These are phyloP conservation scores for Iris macrosiphon DNA, from an alignment of 106 monocot genomes.

Conservation along the genomic window DNA sequence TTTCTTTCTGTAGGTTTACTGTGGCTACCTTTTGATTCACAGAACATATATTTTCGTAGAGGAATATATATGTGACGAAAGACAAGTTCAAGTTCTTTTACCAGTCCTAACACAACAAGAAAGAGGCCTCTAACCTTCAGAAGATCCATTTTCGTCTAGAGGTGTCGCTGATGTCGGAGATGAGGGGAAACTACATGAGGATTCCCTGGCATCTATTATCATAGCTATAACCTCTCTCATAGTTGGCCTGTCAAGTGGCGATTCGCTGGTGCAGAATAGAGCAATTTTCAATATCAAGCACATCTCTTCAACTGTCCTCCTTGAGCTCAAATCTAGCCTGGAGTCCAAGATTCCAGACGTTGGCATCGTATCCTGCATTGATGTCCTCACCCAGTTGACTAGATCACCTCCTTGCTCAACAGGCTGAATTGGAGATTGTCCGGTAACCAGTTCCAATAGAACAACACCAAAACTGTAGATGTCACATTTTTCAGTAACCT, in stretches of 20 bases:
- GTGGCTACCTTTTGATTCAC: too few relatives aligned
- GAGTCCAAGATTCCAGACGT: constrained; percentile 38
- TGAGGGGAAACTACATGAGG: constrained; percentile 23
- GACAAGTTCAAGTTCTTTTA: too few relatives aligned
- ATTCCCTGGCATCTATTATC: constrained; percentile 54
- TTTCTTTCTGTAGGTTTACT: too few relatives aligned
- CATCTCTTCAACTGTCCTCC: constrained; percentile 48
- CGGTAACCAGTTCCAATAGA: constrained; percentile 67
- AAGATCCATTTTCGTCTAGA: constrained; percentile 20
- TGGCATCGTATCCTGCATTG: constrained; percentile 19
- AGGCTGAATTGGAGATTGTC: constrained; percentile 64
- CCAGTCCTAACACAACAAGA: too few relatives aligned
- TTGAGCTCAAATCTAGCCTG: constrained; percentile 48
- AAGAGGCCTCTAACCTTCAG: constrained; percentile 30
- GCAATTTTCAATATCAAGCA: constrained; percentile 66
- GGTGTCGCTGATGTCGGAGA: constrained; percentile 31
- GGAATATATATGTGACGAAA: too few relatives aligned
- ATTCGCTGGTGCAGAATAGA: constrained; percentile 74
- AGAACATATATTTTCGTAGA: too few relatives aligned
- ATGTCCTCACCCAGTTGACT: constrained; percentile 65
- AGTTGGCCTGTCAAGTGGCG: constrained; percentile 53
- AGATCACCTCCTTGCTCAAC: constrained; percentile 63
- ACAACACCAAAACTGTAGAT: constrained; percentile 87
- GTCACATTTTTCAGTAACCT: constrained; percentile 84
- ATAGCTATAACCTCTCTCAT: constrained; percentile 86